phyloP scores from a whole-genome alignment of 768 basidiomycete genomes.

The Leccinum pellstonianum region DNA sequence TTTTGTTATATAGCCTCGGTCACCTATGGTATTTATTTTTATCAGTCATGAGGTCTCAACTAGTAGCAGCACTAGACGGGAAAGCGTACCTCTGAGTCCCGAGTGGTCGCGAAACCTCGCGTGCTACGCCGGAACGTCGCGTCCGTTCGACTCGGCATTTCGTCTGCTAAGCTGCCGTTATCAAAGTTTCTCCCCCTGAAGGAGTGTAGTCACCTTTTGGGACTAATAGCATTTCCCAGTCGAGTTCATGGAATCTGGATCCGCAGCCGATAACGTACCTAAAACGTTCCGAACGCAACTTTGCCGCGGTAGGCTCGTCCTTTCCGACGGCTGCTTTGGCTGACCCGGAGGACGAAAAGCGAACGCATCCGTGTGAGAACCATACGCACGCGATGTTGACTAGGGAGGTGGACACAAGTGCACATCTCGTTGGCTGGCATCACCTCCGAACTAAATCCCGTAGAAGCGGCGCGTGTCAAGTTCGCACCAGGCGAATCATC shows the following conservation, averaged over 20 bases:
- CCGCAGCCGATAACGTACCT: too few relatives aligned
- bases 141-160: neutral
- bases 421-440: constrained; percentile 52
- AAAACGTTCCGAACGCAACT: too few relatives aligned
- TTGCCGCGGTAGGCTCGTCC: too few relatives aligned
- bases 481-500: constrained; percentile 18
- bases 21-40: neutral
- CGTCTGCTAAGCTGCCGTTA: too few relatives aligned
- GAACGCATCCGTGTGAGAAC: too few relatives aligned
- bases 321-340: constrained; percentile 1
- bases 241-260: too few relatives aligned
- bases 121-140: neutral
- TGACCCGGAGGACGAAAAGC: constrained; percentile 13
- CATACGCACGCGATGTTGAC: constrained; percentile 30
- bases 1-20: neutral
- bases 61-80: neutral
- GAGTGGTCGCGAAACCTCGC: neutral
- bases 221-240: too few relatives aligned
- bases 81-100: neutral
- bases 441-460: constrained; percentile 44
- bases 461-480: constrained; percentile 53
- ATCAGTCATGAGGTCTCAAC: neutral
- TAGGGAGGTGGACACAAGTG: constrained; percentile 60
- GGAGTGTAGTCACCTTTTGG: too few relatives aligned
- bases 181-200: neutral